These are phyloP conservation scores for Stagonosporopsis chrysanthemi DNA, from an alignment of 2,329 filamentous ascomycete species.

Conservation along the genomic window DNA sequence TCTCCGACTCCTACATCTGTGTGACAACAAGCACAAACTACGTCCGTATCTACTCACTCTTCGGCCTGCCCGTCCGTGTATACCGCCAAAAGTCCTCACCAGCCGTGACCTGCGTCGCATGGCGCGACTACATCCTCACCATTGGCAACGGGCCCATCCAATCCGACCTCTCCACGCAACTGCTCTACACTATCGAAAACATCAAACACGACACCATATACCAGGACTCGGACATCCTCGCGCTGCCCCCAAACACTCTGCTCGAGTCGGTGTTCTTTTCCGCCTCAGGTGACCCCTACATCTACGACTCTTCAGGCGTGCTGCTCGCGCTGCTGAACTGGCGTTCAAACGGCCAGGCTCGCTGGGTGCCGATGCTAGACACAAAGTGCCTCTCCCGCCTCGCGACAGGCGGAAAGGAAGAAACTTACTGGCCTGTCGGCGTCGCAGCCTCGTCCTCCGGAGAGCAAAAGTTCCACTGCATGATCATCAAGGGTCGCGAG, in stretches of 20 bases:
- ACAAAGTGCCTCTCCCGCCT: constrained; percentile 84
- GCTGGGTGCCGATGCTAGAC: constrained; percentile 91
- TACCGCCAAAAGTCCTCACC: constrained; percentile 91
- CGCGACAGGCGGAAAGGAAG: constrained; percentile 82
- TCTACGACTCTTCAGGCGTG: constrained; percentile 92
- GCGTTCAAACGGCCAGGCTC: constrained; percentile 83
- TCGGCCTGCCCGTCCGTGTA: constrained; percentile 86
- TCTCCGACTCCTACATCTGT: constrained; percentile 90
- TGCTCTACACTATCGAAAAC: constrained; percentile 93
- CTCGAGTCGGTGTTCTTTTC: constrained; percentile 91
- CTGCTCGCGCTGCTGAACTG: constrained; percentile 89
- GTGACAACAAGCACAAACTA: constrained; percentile 88
- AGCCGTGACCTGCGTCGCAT: constrained; percentile 90
- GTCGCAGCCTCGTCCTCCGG: constrained; percentile 88
- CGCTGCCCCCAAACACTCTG: constrained; percentile 75
- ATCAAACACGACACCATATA: constrained; percentile 92
- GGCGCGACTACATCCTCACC: constrained; percentile 95
- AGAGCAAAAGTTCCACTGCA: constrained; percentile 92
- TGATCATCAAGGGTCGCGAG: constrained; percentile 96
- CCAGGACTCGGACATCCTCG: constrained; percentile 91
- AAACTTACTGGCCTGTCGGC: constrained; percentile 94
- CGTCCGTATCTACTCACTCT: constrained; percentile 90
- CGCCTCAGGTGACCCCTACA: constrained; percentile 90
- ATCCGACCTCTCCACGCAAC: constrained; percentile 76
- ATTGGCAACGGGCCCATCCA: constrained; percentile 90